Percentiles rank a stretch among this genome's conserved stretches.
Evolutionary conservation across 805 yeast species (phyloP).

Genomic region (Lachancea cidri): DNA sequence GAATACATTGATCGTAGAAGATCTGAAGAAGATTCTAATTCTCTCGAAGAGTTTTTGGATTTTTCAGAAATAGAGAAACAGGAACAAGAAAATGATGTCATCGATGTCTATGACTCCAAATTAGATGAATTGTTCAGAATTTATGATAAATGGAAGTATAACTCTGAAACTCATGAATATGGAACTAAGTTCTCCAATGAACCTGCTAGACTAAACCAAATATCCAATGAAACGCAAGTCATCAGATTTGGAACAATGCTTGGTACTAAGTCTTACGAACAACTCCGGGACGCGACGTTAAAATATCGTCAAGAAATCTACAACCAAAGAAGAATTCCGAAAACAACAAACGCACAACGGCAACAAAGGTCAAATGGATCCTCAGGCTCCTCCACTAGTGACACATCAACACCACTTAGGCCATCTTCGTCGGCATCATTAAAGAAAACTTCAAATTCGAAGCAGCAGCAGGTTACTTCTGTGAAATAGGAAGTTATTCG

Average conservation of each 20-base stretch:
- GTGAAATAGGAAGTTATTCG: conserved; percentile 4
- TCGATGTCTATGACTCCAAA: conserved; percentile 44
- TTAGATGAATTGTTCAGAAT: conserved; percentile 44
- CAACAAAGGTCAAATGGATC: conserved; percentile 11
- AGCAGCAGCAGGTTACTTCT: conserved; percentile 6
- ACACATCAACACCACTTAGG: conserved; percentile 6
- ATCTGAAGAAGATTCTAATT: conserved; percentile 34
- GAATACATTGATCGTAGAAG: conserved; percentile 72
- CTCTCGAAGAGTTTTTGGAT: conserved; percentile 39
- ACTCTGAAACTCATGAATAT: conserved; percentile 45
- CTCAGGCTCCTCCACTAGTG: conserved; percentile 13
- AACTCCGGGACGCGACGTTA: conserved; percentile 62
- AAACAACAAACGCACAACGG: conserved; percentile 10
- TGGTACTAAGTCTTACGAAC: conserved; percentile 78
- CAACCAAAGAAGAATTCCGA: conserved; percentile 33
- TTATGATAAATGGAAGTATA: conserved; percentile 64
- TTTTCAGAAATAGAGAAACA: conserved; percentile 32
- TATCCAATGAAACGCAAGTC: conserved; percentile 80
- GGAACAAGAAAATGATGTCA: conserved; percentile 19
- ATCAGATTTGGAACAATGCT: conserved; percentile 91
- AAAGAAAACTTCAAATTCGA: conserved; percentile 5
- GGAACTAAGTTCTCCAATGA: conserved; percentile 59
- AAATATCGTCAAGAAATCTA: conserved; percentile 59
- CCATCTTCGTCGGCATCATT: conserved; percentile 6
- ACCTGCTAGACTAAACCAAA: conserved; percentile 78